Percentiles rank a stretch among this genome's conserved stretches.
Conservation (phyloP, 331 rosid species). For the Malus hybrid region DNA sequence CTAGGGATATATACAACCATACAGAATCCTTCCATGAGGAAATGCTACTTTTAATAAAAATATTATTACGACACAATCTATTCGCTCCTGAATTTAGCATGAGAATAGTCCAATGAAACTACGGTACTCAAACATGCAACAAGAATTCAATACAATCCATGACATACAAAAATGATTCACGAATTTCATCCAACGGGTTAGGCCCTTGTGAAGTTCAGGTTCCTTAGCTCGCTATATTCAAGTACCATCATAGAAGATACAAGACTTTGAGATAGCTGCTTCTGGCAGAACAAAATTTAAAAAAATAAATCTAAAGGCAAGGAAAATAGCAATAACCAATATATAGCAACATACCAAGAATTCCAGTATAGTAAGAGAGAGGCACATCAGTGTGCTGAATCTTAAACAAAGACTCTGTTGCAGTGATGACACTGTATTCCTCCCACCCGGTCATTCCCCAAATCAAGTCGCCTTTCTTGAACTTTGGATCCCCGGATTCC, state of each 20-base stretch:
- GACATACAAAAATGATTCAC: not conserved
- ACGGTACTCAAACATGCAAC: not conserved
- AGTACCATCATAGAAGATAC: not conserved
- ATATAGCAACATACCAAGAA: not conserved
- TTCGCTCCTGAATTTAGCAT: not conserved
- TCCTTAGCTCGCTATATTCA: too few species aligned
- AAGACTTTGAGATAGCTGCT: not conserved
- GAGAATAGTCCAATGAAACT: not conserved
- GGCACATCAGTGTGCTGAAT: not conserved
- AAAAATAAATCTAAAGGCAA: not conserved
- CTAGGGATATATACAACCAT: not conserved
- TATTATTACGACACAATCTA: not conserved
- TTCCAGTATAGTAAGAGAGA: slow-evolving; percentile 7
- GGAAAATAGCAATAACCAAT: not conserved
- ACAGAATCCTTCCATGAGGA: not conserved
- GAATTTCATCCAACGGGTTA: not conserved
- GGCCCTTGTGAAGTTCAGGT: too few species aligned
- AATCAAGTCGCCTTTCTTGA: too few species aligned
- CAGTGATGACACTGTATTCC: too few species aligned
- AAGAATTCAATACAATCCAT: not conserved
- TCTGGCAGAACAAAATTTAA: not conserved
- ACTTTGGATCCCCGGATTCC: too few species aligned
- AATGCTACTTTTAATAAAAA: not conserved
- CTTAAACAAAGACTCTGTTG: too few species aligned
- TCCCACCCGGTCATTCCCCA: too few species aligned